Percentiles rank a stretch among this genome's conserved stretches.
Conservation (phyloP, 176 grass and related monocot species). For the Carex parvula region DNA sequence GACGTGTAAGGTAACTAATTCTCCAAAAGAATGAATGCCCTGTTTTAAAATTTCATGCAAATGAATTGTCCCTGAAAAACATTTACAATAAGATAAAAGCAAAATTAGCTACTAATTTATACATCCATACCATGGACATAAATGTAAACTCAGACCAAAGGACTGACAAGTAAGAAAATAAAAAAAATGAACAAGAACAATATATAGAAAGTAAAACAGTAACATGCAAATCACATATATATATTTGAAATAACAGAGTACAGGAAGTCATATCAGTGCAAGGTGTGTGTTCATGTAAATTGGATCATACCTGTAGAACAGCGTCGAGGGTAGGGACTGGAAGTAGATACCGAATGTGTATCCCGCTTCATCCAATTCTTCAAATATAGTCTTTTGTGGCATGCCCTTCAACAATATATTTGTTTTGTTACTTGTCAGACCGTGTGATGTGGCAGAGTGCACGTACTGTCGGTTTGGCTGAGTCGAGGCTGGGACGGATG, state of each 20-base stretch:
- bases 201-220: neutral
- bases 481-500: conserved; percentile 70
- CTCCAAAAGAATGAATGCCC: neutral
- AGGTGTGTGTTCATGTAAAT: neutral
- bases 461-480: conserved; percentile 77
- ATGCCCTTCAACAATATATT: conserved; percentile 38
- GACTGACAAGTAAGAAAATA: too few relatives aligned
- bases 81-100: neutral
- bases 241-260: neutral
- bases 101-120: neutral
- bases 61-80: neutral
- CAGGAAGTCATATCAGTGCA: neutral
- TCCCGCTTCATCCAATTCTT: conserved; percentile 57
- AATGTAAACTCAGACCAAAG: neutral
- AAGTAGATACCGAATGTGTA: conserved; percentile 74
- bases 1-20: neutral
- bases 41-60: neutral
- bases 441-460: conserved; percentile 75
- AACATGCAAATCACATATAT: neutral
- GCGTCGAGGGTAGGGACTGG: conserved; percentile 62
- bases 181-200: neutral
- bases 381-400: conserved; percentile 78
- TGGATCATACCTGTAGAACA: conserved; percentile 50
- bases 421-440: conserved; percentile 58
- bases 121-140: neutral